Evolutionary conservation across 768 basidiomycete genomes (phyloP), one percentile per base, ranked within the genome.

Genomic region (Amanita inopinata): DNA sequence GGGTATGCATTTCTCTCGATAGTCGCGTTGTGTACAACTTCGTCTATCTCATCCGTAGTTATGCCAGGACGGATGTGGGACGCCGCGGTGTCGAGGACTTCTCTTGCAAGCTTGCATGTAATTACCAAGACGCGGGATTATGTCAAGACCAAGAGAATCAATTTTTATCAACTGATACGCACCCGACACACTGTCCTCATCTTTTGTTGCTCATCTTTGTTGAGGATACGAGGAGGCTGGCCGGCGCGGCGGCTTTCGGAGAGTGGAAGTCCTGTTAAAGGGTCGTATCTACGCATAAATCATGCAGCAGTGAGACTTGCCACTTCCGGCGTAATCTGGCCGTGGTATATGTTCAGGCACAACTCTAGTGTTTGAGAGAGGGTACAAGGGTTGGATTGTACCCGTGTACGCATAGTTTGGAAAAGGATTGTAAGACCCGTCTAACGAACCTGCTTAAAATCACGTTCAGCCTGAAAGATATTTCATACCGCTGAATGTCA

Each of bases 11-110:
- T 80, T 39, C 93, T 73, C 63, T 93, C 83, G 49, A 98, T 81
- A 50, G 72, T 84, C 12, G 86, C 96, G 50, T 88, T 76, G 63
- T 99, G 96, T 10, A 94, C 91, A 49, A 97, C 80, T 45, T 77
- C 79, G 62, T 99, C 96, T 19, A 99, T 72, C 56, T 92, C 89
- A 56, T 98, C 92, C 1, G 96, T 97, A 8, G 94, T 96, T 28
- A 96, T 76, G 25, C 94, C 96, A n/a, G 92, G 88, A 32, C 74
- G 70, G 47, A 98, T 67, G 54, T 80, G 75, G 0, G 92, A 76
- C 1, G 93, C 94, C 12, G 88, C 83, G 44, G 88, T 70, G 59
- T 98, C 93, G 15, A 99, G 73, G n/a, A 99, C 82, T 64, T 99
- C 90, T 37, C 96, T 70, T 3, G 74, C 77, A 49, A 96, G 70